Evolutionary conservation across 164 flowering plant species (phyloP).

Genomic region (grape (Vitis vinifera)): ASM3070453v1 NC_081812.1:20002001-20002500

Average conservation of each 20-base stretch:
- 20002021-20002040: constrained; percentile 25
- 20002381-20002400: constrained; percentile 2
- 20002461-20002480: background rate
- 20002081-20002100: constrained; percentile 34
- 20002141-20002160: constrained; percentile 26
- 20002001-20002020: constrained; percentile 21
- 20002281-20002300: constrained; percentile 38
- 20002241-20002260: constrained; percentile 50
- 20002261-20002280: constrained; percentile 41
- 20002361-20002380: constrained; percentile 26
- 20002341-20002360: constrained; percentile 42
- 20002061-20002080: constrained; percentile 21
- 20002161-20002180: constrained; percentile 40
- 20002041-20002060: constrained; percentile 25
- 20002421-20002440: background rate
- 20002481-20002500: constrained; percentile 6
- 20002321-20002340: constrained; percentile 53
- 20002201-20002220: constrained; percentile 25
- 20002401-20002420: background rate
- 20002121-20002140: constrained; percentile 31
- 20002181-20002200: constrained; percentile 27
- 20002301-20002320: constrained; percentile 56
- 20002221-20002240: constrained; percentile 49
- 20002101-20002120: constrained; percentile 22
- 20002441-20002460: background rate